Evolutionary conservation across 2,329 filamentous ascomycete species (phyloP).

Genomic region (Catunica adiposa): DNA sequence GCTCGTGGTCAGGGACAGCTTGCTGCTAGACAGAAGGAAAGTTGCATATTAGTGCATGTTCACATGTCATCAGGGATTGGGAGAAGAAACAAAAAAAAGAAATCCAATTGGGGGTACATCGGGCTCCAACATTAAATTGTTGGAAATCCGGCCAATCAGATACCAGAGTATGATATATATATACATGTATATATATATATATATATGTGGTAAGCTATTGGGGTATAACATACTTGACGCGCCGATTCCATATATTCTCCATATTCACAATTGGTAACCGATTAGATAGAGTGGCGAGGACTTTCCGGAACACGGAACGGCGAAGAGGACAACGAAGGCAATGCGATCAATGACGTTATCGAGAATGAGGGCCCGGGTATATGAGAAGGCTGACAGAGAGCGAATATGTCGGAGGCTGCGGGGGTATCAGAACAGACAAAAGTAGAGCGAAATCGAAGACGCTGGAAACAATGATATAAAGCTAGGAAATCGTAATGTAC

Average conservation of each 20-base stretch:
- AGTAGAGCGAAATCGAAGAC: background rate
- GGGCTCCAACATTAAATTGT: background rate
- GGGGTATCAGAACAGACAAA: background rate
- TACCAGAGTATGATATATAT: background rate
- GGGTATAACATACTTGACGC: slow-evolving; percentile 51
- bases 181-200: background rate
- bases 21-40: slow-evolving; percentile 33
- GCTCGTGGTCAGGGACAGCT: slow-evolving; percentile 74
- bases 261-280: slow-evolving; percentile 26
- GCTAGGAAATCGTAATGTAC: background rate
- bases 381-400: background rate
- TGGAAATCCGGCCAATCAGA: background rate
- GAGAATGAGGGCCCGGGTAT: slow-evolving; percentile 9
- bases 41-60: slow-evolving; percentile 14
- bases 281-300: slow-evolving; percentile 17
- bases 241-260: slow-evolving; percentile 62
- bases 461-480: background rate
- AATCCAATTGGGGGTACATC: background rate
- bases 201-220: background rate
- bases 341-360: slow-evolving; percentile 16
- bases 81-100: background rate
- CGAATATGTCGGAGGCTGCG: background rate
- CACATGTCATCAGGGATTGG: background rate
- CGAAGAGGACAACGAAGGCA: slow-evolving; percentile 5
- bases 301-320: background rate